phyloP scores from a whole-genome alignment of 371 early-diverging fungal genomes.

The Dinochytrium kinnereticum region DNA sequence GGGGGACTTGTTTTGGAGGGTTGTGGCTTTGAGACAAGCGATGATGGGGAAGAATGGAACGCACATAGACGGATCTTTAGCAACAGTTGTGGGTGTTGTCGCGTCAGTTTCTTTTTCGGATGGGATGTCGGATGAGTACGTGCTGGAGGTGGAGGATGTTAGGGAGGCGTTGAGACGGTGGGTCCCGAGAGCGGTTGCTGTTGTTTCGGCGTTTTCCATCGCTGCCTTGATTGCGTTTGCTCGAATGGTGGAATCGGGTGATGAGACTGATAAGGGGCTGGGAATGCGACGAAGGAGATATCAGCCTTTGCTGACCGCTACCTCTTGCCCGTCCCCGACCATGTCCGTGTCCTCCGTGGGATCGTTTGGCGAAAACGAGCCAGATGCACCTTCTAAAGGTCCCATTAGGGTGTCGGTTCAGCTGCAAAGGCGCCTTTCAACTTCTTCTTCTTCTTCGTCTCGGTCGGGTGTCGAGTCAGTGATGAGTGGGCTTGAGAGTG shows the following conservation, averaged over 20 bases:
- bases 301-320: too few species aligned
- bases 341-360: background rate
- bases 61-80: too few species aligned
- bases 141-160: too few species aligned
- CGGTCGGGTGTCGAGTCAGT: too few species aligned
- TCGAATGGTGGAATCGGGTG: too few species aligned
- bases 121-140: too few species aligned
- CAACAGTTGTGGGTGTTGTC: too few species aligned
- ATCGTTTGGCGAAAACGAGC: background rate
- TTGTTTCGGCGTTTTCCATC: background rate
- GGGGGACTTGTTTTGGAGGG: background rate
- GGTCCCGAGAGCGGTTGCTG: background rate
- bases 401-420: too few species aligned
- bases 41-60: background rate
- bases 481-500: background rate
- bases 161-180: background rate
- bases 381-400: too few species aligned
- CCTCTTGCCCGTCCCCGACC: too few species aligned
- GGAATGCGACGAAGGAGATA: background rate
- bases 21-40: background rate
- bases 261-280: background rate
- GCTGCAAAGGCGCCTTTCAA: too few species aligned
- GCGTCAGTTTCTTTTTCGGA: background rate
- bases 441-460: too few species aligned
- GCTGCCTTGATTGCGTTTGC: background rate